Evolutionary conservation across 2,329 filamentous ascomycete genomes (phyloP), one percentile per base, ranked within the genome.

Genomic region (Venturia oleaginea): DNA sequence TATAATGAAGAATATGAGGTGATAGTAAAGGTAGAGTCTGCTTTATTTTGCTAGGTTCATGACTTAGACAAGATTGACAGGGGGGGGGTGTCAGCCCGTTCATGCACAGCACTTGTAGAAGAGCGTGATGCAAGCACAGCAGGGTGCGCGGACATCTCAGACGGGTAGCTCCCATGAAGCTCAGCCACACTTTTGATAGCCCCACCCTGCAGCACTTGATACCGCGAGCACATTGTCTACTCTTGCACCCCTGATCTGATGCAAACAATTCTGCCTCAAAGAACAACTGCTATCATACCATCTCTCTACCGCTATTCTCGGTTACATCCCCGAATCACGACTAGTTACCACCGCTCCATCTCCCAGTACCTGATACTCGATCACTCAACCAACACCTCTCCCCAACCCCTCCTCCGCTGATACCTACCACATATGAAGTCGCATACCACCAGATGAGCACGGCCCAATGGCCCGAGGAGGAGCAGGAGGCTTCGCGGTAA

Each of bases 381-480:
- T 7, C 13, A 42, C 17, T 15, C 38, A 42, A 42, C 17, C 43
- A 22, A 48, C 13, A 4, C 22, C 13, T 13, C n/a, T 17, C 42
- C 42, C 24, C 48, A 32, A 22, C 24, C 48, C 11, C 30, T 54
- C 48, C 10, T 54, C 30, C 48, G 32, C 17, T 6, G 43, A n/a
- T 46, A 46, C 43, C 19, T 22, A 6, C 24, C 51, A 32, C 30
- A 55, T 30, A 55, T 55, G 51, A 55, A 55, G 27, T 10, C 51
- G 1, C 24, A 34, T 34, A n/a, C 27, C 51, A 8, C 40, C 59
- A 60, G n/a, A 60, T 60, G 40, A 43, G 8, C 32, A 19, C 27
- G 57, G 57, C 13, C 43, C 27, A 37, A 63, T 63, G 62, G 62
- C 51, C 43, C n/a, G 46, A 54, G 48, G 62, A 24, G 48, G 62